Conservation (phyloP, 176 grass and related monocot genomes). For the Metroxylon sagu region DNA sequence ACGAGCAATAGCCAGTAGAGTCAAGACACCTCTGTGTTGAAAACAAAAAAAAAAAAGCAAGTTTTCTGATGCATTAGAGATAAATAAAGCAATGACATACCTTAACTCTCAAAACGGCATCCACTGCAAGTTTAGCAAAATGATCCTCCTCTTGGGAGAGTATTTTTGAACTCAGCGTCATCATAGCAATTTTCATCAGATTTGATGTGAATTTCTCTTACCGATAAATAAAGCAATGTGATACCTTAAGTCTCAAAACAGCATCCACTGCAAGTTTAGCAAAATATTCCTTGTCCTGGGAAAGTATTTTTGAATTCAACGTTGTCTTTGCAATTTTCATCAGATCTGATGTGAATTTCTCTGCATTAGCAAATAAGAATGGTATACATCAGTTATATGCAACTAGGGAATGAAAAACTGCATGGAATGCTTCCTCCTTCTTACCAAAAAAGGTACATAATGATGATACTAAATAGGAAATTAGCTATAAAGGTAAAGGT, state of each 20-base stretch:
- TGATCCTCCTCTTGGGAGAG: slow-evolving; percentile 96
- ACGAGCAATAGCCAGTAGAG: too few species aligned
- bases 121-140: slow-evolving; percentile 90
- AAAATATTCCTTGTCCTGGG: slow-evolving; percentile 94
- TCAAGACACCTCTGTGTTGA: too few species aligned
- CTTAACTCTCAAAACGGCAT: slow-evolving; percentile 97
- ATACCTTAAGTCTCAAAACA: slow-evolving; percentile 95
- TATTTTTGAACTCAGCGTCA: slow-evolving; percentile 93
- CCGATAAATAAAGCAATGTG: not conserved
- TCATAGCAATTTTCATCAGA: slow-evolving; percentile 98
- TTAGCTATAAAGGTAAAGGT: too few species aligned
- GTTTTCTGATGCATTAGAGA: not conserved
- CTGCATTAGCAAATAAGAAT: slow-evolving; percentile 33
- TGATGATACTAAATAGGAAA: too few species aligned
- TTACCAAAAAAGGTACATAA: too few species aligned
- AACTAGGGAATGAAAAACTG: not conserved
- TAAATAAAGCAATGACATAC: slow-evolving; percentile 17
- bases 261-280: slow-evolving; percentile 94
- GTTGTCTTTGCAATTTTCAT: slow-evolving; percentile 99
- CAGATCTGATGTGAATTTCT: slow-evolving; percentile 80
- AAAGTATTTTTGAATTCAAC: slow-evolving; percentile 95
- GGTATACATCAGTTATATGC: not conserved
- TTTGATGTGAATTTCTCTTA: slow-evolving; percentile 42
- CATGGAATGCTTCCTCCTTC: not conserved
- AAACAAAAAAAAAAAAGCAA: too few species aligned